These are phyloP conservation scores for Hypoxylon sp. DNA, from an alignment of 2,329 filamentous ascomycete genomes.

Conservation along the genomic window DNA sequence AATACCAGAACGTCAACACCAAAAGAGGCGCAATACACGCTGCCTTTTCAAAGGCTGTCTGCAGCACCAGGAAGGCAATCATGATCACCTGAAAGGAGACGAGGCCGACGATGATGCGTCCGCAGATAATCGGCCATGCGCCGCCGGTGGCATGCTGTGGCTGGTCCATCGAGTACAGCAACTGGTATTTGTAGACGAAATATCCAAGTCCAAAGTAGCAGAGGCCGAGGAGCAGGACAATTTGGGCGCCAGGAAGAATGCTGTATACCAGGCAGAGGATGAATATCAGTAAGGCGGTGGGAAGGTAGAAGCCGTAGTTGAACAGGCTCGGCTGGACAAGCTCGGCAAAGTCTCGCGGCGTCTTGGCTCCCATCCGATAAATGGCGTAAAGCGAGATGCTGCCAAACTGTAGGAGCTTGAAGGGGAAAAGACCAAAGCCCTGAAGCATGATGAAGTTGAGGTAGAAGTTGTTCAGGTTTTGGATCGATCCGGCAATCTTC, in stretches of 20 bases:
- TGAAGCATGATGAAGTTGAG: slow-evolving; percentile 94
- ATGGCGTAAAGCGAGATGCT: slow-evolving; percentile 85
- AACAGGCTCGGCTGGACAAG: slow-evolving; percentile 84
- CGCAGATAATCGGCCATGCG: slow-evolving; percentile 96
- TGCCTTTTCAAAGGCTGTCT: slow-evolving; percentile 75
- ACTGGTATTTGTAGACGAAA: slow-evolving; percentile 95
- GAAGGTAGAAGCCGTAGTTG: slow-evolving; percentile 95
- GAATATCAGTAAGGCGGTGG: slow-evolving; percentile 89
- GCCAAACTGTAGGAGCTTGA: slow-evolving; percentile 89
- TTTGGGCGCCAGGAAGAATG: slow-evolving; percentile 79
- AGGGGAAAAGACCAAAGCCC: slow-evolving; percentile 90
- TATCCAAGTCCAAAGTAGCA: slow-evolving; percentile 85
- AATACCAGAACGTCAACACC: slow-evolving; percentile 86
- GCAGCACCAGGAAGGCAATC: slow-evolving; percentile 82
- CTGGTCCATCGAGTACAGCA: slow-evolving; percentile 98
- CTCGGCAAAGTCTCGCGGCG: slow-evolving; percentile 87
- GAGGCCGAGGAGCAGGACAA: slow-evolving; percentile 82
- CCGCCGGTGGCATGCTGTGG: slow-evolving; percentile 91
- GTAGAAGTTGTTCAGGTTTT: slow-evolving; percentile 82
- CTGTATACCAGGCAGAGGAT: slow-evolving; percentile 97
- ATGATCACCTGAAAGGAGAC: slow-evolving; percentile 91
- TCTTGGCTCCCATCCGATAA: slow-evolving; percentile 78
- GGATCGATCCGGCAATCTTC: slow-evolving; percentile 77
- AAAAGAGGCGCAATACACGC: slow-evolving; percentile 79
- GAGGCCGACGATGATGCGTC: slow-evolving; percentile 85